Evolutionary conservation across 2,329 filamentous ascomycete species (phyloP), one percentile per base, ranked within the genome.

Genomic region (Blastomyces gilchristii): DNA sequence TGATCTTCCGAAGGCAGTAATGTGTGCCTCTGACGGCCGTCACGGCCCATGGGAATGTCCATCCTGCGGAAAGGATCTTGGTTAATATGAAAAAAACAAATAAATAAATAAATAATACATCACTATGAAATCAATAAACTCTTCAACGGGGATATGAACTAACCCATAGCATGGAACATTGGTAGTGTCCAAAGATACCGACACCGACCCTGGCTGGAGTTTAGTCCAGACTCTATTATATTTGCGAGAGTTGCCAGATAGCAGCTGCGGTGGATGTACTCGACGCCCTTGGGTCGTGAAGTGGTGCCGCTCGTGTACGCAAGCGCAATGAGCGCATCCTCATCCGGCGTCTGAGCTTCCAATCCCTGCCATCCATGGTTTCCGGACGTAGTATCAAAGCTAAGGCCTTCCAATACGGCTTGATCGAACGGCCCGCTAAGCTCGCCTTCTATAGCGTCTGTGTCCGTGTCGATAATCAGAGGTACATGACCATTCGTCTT

Each of bases 301-400:
- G 94, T 97, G 0, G 94, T 97, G 3, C 93, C 93, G 37, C 89
- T 94, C 0, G 94, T 99, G 74, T 97, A 97, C 0, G 93, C 90
- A 62, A 99, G 85, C 2, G 92, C 91, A 65, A 97, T 83, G 68
- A 90, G 83, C 65, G 85, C 86, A 68, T 96, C 88, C 73, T 99
- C 94, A 69, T 91, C 82, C 0, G 81, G 78, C 2, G 83, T 83
- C 67, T 91, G 87, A 1, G 84, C 81, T 65, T 89, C 82, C 31
- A 97, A 81, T 0, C 84, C 89, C 16, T 81, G 81, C 93, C 94
- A 99, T 28, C 90, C 91, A 58, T 83, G 82, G 37, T 71, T 73
- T 2, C 89, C 90, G 6, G 79, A 82, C n/a, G 83, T 78, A 1
- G 73, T 73, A 73, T 97, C 94, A 73, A 88, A 82, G 49, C 81